Base-by-base conservation (phyloP, 129 eudicot genomes). In the Solidago caesia region DNA sequence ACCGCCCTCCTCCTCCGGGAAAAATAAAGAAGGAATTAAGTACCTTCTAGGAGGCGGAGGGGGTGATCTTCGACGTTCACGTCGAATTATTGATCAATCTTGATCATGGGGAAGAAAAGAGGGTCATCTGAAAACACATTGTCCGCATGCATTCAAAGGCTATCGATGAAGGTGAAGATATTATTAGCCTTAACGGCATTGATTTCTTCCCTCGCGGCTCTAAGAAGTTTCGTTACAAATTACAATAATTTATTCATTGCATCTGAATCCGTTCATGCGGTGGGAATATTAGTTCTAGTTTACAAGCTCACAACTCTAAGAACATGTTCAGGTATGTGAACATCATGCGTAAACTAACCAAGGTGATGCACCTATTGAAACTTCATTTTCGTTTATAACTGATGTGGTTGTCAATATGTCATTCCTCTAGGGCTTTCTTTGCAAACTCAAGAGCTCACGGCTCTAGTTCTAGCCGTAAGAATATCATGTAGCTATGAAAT, bases 381-480 rank as follows among this genome's bases (percentile, higher is more conserved):
- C 21, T 21, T 21, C 21, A 21, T 21, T 21, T 21, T 21, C 21
- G 21, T 21, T 21, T 21, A 21, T 21, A 21, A 21, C 21, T 21
- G 21, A 21, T 21, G 39, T 33, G 39, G 39, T 33, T 33, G 1
- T 33, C 39, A 29, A 29, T 11, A 45, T 12, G 15, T 7, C n/a
- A 39, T 25, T 42, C n/a, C 48, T 75, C 15, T 64, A 92, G 98
- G 98, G 42, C 92, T 92, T 47, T 92, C 98, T n/a, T 66, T 87
- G 77, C 89, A 84, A 77, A 81, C 95, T 39, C 98, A 92, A 72
- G 95, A 87, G 81, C 92, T 92, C 46, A 92, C 96, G 46, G 96
- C 95, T 27, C 53, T 89, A 64, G 92, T 87, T 83, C 68, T 87
- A 75, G 89, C 79, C 7, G 80, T 79, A 63, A 84, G 95, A 81